Base-by-base conservation (phyloP, 2,329 filamentous ascomycete genomes). In the Penicillium rolfsii region DNA sequence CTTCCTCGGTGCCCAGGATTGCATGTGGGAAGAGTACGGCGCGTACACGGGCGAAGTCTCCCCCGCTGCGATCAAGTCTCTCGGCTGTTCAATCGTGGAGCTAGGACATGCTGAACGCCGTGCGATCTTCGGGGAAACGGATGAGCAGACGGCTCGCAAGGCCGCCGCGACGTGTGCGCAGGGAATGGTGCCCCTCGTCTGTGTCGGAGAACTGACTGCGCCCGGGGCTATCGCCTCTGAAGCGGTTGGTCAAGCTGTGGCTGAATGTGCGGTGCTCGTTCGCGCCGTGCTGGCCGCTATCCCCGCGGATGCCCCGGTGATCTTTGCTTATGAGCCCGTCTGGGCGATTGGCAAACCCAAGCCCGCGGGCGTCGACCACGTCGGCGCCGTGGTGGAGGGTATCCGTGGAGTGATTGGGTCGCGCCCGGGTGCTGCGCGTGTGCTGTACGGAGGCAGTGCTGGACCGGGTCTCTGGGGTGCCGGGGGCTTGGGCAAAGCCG, bases 321-420 rank as follows among this genome's bases (percentile, higher is more conserved):
- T 94, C 6, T 83, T 96, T 59, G 91, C 91, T 0, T 96, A 96
- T 72, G 91, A 96, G 79, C 91, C 91, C 7, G 91, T 95, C 1
- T 96, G 91, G 91, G 91, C 91, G 0, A 96, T 95, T 75, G 91
- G 91, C 0, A 88, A 91, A 9, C 80, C 84, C 1, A 81, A 88
- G 70, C 91, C 91, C 2, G 91, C 91, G 0, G 83, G 83, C 7
- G 84, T 88, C 19, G 87, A 88, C 63, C 89, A 96, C 72, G 89
- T 96, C 0, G 83, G 89, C 4, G 84, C 81, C 40, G 90, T 95
- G 1, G 87, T 90, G 16, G 83, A 83, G 68, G 85, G 85, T 19
- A 82, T 93, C 52, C 82, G 88, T 57, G 70, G 71, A 5, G 74
- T 85, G 11, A 82, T 85, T 28, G 73, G 87, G 6, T 76, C 76